These are phyloP conservation scores for Ramaria sp. DNA, from an alignment of 768 basidiomycete species.

Conservation along the genomic window DNA sequence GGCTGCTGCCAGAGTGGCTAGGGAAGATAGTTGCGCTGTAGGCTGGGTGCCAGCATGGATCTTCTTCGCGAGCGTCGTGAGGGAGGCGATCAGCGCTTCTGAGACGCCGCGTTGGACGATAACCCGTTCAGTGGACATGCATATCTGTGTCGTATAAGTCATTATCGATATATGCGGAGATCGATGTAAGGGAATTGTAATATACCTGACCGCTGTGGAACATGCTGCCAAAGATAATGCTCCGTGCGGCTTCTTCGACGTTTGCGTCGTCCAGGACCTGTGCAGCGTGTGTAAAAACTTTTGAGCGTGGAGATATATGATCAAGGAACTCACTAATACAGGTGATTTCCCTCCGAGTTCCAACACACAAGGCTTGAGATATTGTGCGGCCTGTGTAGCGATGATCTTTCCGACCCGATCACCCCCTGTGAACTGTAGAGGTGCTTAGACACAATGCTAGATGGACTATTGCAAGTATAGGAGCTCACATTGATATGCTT, in stretches of 20 bases:
- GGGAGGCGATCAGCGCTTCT: constrained; percentile 22
- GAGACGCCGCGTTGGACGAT: constrained; percentile 36
- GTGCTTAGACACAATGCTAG: constrained; percentile 18
- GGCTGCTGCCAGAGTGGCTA: constrained; percentile 36
- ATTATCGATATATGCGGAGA: constrained; percentile 13
- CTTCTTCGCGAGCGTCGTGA: constrained; percentile 21
- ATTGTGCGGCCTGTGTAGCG: constrained; percentile 43
- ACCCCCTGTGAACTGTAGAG: constrained; percentile 43
- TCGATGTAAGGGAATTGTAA: neutral
- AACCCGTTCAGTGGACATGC: constrained; percentile 50
- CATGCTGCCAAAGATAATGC: constrained; percentile 33
- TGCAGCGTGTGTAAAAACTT: neutral
- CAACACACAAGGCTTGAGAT: constrained; percentile 44
- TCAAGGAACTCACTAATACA: constrained; percentile 27
- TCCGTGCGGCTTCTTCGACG: constrained; percentile 39
- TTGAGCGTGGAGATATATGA: neutral
- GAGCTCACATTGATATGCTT: constrained; percentile 40
- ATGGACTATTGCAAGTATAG: constrained; percentile 25
- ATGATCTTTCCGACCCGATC: constrained; percentile 41
- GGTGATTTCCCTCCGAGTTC: constrained; percentile 49
- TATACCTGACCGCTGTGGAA: constrained; percentile 29
- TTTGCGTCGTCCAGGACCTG: constrained; percentile 45
- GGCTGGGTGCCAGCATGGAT: constrained; percentile 30
- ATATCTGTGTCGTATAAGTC: constrained; percentile 23
- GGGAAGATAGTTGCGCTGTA: constrained; percentile 22